phyloP scores from a whole-genome alignment of 75 land plant species.

The Selaginella moellendorffii region DNA sequence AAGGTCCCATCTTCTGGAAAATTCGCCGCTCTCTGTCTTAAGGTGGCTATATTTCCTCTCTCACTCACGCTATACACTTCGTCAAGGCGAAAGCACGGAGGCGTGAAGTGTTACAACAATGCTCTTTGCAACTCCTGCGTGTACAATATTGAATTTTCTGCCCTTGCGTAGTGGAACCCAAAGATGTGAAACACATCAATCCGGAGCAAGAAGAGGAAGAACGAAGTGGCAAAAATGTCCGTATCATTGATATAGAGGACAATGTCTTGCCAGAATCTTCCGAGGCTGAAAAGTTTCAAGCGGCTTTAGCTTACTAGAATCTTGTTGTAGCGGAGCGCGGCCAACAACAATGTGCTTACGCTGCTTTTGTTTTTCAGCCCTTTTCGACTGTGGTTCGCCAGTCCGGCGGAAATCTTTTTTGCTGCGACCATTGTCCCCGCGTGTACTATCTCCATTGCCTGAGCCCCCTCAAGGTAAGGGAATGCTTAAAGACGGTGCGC shows the following conservation, averaged over 20 bases:
- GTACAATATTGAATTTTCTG: no score
- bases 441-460: constrained; percentile 91
- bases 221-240: no score
- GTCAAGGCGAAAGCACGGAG: neutral
- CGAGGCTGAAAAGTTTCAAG: neutral
- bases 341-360: no score
- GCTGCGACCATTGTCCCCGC: constrained; percentile 90
- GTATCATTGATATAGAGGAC: no score
- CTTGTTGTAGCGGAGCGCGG: no score
- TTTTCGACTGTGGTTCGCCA: constrained; percentile 82
- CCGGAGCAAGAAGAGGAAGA: neutral
- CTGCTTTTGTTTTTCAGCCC: constrained; percentile 33
- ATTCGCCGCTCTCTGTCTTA: neutral
- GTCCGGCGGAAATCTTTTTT: constrained; percentile 81
- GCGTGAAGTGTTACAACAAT: neutral
- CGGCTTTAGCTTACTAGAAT: neutral
- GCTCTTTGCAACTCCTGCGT: no score
- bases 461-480: constrained; percentile 73
- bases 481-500: neutral
- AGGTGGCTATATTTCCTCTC: no score
- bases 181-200: neutral
- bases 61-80: no score
- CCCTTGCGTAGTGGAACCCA: neutral
- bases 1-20: neutral
- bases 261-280: neutral